Conservation (phyloP, 192 early-diverging fungal species). For the Paraglomus brasilianum region DNA sequence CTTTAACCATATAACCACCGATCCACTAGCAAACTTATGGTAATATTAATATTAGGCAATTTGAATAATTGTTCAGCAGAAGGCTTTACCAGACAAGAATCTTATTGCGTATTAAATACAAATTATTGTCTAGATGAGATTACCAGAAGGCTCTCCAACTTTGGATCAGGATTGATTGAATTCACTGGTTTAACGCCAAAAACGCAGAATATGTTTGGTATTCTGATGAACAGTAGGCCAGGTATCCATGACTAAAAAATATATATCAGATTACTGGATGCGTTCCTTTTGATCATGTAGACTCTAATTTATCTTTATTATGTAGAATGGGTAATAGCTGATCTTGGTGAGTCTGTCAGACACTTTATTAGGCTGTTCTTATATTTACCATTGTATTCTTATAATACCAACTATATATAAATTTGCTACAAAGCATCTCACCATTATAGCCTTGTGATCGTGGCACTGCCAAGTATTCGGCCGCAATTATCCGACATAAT, state of each 20-base stretch:
- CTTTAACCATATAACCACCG: conserved; percentile 7
- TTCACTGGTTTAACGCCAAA: conserved; percentile 36
- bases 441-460: conserved; percentile 26
- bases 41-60: conserved; percentile 29
- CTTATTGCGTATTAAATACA: conserved; percentile 11
- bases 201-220: conserved; percentile 35
- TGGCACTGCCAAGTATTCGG: conserved; percentile 15
- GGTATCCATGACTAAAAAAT: conserved; percentile 35
- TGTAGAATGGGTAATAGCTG: conserved; percentile 30
- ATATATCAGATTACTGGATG: too few relatives aligned
- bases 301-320: not conserved
- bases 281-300: not conserved
- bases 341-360: conserved; percentile 19
- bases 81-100: too few relatives aligned
- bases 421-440: not conserved
- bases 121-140: conserved; percentile 32
- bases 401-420: too few relatives aligned
- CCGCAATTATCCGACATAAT: conserved; percentile 10
- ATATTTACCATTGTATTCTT: not conserved
- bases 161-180: conserved; percentile 42
- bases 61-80: too few relatives aligned
- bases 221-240: conserved; percentile 40
- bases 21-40: conserved; percentile 40
- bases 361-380: not conserved
- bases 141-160: conserved; percentile 35